Base-by-base conservation (phyloP, 345 rosid species). In the Gossypium mustelinum region DNA sequence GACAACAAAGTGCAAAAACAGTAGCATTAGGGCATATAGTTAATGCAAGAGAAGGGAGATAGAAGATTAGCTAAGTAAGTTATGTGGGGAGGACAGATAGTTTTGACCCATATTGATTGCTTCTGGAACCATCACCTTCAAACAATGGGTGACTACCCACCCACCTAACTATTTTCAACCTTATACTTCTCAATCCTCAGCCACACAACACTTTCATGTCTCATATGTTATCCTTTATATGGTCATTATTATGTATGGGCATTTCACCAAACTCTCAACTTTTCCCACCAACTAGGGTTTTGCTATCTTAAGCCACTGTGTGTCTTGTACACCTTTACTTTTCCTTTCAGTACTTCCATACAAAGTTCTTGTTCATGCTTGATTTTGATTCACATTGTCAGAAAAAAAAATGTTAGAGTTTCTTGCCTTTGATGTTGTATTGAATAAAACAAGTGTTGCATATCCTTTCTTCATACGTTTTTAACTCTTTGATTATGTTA, bases 251-350 rank as follows among this genome's bases (percentile, higher is more conserved):
- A 65, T 20, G 13, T 48, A 16, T 0, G 45, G 57, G 24, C 67
- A 27, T 73, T 58, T 63, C 72, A 75, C 72, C 72, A 41, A 75
- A 75, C 71, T 18, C 34, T 24, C 55, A 65, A 45, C 45, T 75
- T 66, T 75, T 10, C 17, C 47, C 50, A 66, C 78, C 78, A 56
- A n/a, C 9, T 56, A 67, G 73, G 43, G 9, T 43, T 67, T 55
- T 43, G 47, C 48, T 75, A 56, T 66, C 66, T 55, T 67, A 3
- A 22, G 48, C 78, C 45, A 0, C 0, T 17, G 16, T 66, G 78
- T 43, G 9, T 9, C 51, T 13, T 74, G 62, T 25, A 13, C 76
- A n/a, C 69, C 58, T 45, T 45, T 45, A 10, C 11, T 10, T 45
- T 45, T 45, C 13, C 12, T 45, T 45, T 11, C 50, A 20, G 20